Evolutionary conservation across 306 rosid genomes (phyloP).

Genomic region (Acmispon strigosus): DNA sequence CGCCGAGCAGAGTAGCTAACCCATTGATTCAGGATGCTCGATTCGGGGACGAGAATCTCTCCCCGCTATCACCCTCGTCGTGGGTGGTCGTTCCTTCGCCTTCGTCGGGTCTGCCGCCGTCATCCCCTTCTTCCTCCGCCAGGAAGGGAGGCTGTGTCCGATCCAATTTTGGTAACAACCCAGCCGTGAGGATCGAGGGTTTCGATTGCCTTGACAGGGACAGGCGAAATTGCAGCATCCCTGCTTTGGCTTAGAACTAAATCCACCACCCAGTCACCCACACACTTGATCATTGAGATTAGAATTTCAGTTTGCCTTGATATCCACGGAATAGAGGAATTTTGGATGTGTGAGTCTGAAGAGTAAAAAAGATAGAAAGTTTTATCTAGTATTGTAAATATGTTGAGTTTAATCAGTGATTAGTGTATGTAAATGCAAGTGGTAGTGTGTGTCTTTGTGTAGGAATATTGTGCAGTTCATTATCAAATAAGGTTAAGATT

Average conservation of each 20-base stretch:
- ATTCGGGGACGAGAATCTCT: slow-evolving; percentile 68
- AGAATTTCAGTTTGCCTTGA: slow-evolving; percentile 24
- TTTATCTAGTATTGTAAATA: slow-evolving; percentile 47
- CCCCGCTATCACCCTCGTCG: slow-evolving; percentile 31
- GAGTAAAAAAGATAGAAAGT: slow-evolving; percentile 4
- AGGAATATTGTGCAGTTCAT: slow-evolving; percentile 11
- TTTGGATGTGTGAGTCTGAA: slow-evolving; percentile 24
- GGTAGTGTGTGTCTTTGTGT: slow-evolving; percentile 4
- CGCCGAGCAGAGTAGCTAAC: slow-evolving; percentile 96
- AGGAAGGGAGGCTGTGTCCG: slow-evolving; percentile 77
- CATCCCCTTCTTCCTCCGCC: slow-evolving; percentile 48
- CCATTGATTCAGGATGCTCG: slow-evolving; percentile 89
- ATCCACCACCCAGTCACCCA: background rate
- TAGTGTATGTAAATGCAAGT: slow-evolving; percentile 43
- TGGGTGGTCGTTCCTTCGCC: slow-evolving; percentile 30
- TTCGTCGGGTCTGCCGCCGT: slow-evolving; percentile 31
- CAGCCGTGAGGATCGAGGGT: slow-evolving; percentile 82
- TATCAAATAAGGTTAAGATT: slow-evolving; percentile 21
- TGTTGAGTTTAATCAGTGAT: slow-evolving; percentile 9
- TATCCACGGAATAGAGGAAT: slow-evolving; percentile 32
- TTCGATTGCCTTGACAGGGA: slow-evolving; percentile 92
- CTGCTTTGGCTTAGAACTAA: slow-evolving; percentile 67
- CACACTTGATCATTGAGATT: slow-evolving; percentile 11
- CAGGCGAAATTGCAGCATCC: slow-evolving; percentile 75
- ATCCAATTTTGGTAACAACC: slow-evolving; percentile 66